Evolutionary conservation across 2,329 filamentous ascomycete genomes (phyloP).

Genomic region (Fusarium agapanthi): DNA sequence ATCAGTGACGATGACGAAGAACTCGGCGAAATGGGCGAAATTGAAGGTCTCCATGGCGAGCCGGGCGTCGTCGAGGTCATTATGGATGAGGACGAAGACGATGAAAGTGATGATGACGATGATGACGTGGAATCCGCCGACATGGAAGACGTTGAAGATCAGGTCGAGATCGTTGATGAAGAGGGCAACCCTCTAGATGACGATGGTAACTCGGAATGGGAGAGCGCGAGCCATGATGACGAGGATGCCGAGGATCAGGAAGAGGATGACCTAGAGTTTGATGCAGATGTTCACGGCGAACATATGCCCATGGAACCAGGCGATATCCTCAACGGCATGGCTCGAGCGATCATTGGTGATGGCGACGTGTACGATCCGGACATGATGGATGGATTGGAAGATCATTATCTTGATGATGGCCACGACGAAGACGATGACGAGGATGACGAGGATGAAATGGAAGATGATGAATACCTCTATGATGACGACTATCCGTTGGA

Average conservation of each 20-base stretch:
- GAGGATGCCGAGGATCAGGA: conserved; percentile 64
- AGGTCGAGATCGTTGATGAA: conserved; percentile 69
- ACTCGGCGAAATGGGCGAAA: conserved; percentile 82
- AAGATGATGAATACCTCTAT: conserved; percentile 72
- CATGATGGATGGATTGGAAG: conserved; percentile 60
- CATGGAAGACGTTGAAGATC: conserved; percentile 63
- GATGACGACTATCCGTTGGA: conserved; percentile 64
- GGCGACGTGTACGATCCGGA: conserved; percentile 63
- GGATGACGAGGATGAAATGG: conserved; percentile 76
- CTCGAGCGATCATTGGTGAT: conserved; percentile 63
- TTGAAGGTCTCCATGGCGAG: conserved; percentile 76
- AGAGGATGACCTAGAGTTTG: conserved; percentile 63
- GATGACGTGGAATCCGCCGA: conserved; percentile 54
- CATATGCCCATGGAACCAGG: conserved; percentile 57
- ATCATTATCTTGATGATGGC: conserved; percentile 62
- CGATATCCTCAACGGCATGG: conserved; percentile 61
- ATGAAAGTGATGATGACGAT: conserved; percentile 65
- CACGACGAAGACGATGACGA: conserved; percentile 68
- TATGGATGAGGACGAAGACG: conserved; percentile 76
- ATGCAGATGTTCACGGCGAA: conserved; percentile 63
- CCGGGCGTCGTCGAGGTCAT: conserved; percentile 77
- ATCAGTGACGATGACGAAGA: conserved; percentile 92
- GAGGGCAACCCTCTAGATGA: conserved; percentile 67
- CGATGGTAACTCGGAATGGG: conserved; percentile 68
- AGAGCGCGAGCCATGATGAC: conserved; percentile 64